These are phyloP conservation scores for Aspergillus calidoustus DNA, from an alignment of 2,329 filamentous ascomycete species.

Conservation along the genomic window DNA sequence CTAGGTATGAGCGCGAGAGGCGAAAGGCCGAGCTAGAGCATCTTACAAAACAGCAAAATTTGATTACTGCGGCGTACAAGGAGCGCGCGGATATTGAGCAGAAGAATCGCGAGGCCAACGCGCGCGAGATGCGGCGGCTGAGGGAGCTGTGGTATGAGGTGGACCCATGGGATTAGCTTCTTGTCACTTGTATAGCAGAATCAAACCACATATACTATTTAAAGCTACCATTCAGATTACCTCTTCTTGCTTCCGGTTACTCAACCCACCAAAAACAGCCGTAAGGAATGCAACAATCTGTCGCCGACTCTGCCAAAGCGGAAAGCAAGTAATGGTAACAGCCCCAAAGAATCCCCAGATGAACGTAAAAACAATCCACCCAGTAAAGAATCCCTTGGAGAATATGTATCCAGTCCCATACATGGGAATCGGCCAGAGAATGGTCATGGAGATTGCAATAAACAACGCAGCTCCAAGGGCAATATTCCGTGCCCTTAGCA, in stretches of 20 bases:
- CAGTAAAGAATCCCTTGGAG: constrained; percentile 35
- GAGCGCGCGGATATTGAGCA: neutral
- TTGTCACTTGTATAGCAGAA: too few relatives aligned
- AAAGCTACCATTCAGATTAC: neutral
- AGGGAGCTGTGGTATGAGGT: neutral
- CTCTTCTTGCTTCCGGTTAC: neutral
- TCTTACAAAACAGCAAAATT: neutral
- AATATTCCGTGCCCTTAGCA: neutral
- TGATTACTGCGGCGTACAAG: neutral
- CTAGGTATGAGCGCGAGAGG: neutral
- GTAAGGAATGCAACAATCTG: neutral
- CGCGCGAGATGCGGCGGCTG: neutral
- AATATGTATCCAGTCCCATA: constrained; percentile 54
- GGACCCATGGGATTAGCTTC: neutral
- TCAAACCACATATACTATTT: too few relatives aligned
- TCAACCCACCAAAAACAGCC: neutral
- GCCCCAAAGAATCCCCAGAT: constrained; percentile 31
- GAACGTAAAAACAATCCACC: constrained; percentile 31
- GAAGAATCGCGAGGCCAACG: neutral
- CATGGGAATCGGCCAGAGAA: constrained; percentile 57
- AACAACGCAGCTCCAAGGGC: neutral
- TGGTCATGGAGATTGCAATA: constrained; percentile 14
- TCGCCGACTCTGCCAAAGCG: neutral
- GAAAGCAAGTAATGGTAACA: neutral
- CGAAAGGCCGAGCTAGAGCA: neutral